Evolutionary conservation across 495 filamentous ascomycete species (phyloP).

Genomic region (Penicillium chermesinum): DNA sequence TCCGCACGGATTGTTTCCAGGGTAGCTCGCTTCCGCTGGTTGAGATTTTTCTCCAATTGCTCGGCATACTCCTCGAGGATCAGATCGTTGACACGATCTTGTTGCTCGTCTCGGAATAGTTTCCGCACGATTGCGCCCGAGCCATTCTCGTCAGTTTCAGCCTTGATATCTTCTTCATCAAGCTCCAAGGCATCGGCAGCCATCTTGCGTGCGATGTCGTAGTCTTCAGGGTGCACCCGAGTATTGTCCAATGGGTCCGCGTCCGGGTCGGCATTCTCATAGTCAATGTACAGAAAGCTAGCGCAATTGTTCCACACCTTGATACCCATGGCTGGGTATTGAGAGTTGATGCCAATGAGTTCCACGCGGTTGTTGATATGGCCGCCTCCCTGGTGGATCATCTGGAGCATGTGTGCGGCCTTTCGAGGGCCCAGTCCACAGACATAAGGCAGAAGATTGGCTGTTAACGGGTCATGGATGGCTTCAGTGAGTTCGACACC

Average conservation of each 20-base stretch:
- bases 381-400: slow-evolving; percentile 83
- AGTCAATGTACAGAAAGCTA: slow-evolving; percentile 87
- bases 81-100: slow-evolving; percentile 92
- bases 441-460: slow-evolving; percentile 84
- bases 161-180: slow-evolving; percentile 96
- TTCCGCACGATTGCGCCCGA: slow-evolving; percentile 85
- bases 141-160: slow-evolving; percentile 83
- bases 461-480: slow-evolving; percentile 67
- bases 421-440: slow-evolving; percentile 93
- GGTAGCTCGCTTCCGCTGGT: slow-evolving; percentile 91
- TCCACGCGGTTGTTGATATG: slow-evolving; percentile 75
- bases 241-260: slow-evolving; percentile 93
- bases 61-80: slow-evolving; percentile 96
- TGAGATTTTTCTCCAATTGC: slow-evolving; percentile 86
- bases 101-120: slow-evolving; percentile 82
- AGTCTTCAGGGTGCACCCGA: slow-evolving; percentile 94
- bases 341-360: slow-evolving; percentile 78
- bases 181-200: slow-evolving; percentile 93
- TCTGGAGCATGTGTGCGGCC: slow-evolving; percentile 78
- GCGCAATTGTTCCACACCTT: slow-evolving; percentile 94
- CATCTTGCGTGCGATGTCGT: slow-evolving; percentile 95
- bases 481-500: slow-evolving; percentile 95
- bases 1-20: slow-evolving; percentile 95
- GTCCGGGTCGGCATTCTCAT: slow-evolving; percentile 68
- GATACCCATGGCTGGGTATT: slow-evolving; percentile 77